Evolutionary conservation across 108 stramenopile species (phyloP), one percentile per base, ranked within the genome.

Genomic region (Seminavis robusta): DNA sequence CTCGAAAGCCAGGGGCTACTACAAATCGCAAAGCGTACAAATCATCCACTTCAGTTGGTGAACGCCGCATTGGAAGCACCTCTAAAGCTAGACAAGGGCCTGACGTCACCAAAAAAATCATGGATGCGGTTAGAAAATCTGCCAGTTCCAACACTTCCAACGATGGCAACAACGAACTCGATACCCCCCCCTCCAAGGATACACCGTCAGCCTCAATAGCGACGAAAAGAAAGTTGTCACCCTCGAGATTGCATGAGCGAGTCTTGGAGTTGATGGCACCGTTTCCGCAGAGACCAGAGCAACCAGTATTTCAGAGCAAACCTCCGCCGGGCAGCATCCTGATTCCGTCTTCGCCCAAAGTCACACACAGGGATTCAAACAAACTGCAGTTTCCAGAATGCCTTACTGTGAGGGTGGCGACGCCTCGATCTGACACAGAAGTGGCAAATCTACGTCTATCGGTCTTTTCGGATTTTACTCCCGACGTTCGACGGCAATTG

Each of bases 371-470:
- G 42, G 6, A 2, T 13, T 23, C 30, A 11, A 31, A 13, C 19
- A 2, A 24, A 23, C 1, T 33, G 31, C 23, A 41, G 21, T 33
- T 20, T 11, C 4, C 19, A 43, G 25, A 45, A 9, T n/a, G 15
- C 45, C 29, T 56, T 17, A n/a, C 50, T 25, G 69, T 77, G 5
- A 60, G 76, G 33, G 54, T 77, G 9, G 81, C 81, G 1, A 68
- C 73, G 5, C 32, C 32, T 4, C 28, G 31, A 26, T 86, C 90
- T 56, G 88, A 93, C 57, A 47, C 74, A 24, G 78, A 78, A 44
- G 86, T 93, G 58, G 92, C 88, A 41, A 74, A 81, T 24, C 66
- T 93, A 33, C 86, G 92, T 0, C 74, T 90, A 11, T 88, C 86
- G 9, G 86, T 88, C 10, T 93, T 90, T 47, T 79, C 80, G 8